Evolutionary conservation across 2,329 filamentous ascomycete genomes (phyloP).

Genomic region (Neopestalotiopsis sp.): DNA sequence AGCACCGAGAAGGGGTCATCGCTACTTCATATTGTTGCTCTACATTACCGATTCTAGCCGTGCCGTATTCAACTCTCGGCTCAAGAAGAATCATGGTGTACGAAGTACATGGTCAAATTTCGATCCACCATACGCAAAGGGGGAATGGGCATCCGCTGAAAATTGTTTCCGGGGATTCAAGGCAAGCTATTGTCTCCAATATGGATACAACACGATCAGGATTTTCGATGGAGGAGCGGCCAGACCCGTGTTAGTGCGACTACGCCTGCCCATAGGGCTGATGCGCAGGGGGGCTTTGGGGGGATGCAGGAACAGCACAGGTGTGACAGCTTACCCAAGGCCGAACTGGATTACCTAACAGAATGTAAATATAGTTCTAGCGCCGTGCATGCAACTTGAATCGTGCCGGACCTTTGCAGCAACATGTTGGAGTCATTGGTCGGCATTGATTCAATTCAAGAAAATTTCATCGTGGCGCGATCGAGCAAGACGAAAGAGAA

Average conservation of each 20-base stretch:
- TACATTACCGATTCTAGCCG: too few relatives aligned
- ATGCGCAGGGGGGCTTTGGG: not conserved
- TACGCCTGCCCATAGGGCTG: not conserved
- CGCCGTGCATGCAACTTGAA: not conserved
- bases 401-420: too few relatives aligned
- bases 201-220: not conserved
- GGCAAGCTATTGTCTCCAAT: not conserved
- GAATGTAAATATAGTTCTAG: not conserved
- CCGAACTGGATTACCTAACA: not conserved
- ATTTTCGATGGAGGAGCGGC: not conserved
- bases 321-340: too few relatives aligned
- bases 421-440: not conserved
- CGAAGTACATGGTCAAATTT: too few relatives aligned
- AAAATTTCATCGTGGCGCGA: not conserved
- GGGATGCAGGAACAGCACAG: not conserved
- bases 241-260: not conserved
- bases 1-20: too few relatives aligned
- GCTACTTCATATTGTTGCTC: too few relatives aligned
- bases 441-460: not conserved
- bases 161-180: not conserved
- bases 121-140: too few relatives aligned
- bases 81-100: too few relatives aligned
- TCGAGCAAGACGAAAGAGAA: not conserved
- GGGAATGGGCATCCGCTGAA: too few relatives aligned
- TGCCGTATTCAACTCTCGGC: too few relatives aligned